These are phyloP conservation scores for Zizania latifolia DNA, from an alignment of 176 grass and related monocot species.

Conservation along the genomic window DNA sequence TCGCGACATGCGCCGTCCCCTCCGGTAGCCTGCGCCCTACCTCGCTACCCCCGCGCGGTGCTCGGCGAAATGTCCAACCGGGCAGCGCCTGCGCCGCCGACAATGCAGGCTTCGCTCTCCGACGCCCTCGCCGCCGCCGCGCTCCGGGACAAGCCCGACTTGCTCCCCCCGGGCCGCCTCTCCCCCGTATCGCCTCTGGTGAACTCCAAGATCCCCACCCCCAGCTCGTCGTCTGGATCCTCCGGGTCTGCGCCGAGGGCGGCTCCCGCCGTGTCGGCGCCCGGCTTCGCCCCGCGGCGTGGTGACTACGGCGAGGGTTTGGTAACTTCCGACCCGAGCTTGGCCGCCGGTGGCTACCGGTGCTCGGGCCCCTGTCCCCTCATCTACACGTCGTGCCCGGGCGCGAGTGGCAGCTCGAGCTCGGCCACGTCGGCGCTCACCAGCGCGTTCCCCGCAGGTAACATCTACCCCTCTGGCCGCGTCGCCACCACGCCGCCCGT, in stretches of 20 bases:
- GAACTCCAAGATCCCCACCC: background rate
- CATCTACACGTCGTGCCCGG: slow-evolving; percentile 20
- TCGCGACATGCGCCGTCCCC: background rate
- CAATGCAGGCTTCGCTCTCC: background rate
- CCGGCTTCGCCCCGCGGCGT: background rate
- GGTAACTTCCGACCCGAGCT: too few relatives aligned
- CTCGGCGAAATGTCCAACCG: slow-evolving; percentile 37
- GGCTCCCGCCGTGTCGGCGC: background rate
- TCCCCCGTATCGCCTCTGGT: background rate
- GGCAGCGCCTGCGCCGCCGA: too few relatives aligned
- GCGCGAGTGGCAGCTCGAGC: background rate
- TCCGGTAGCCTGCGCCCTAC: background rate
- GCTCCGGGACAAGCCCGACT: slow-evolving; percentile 1
- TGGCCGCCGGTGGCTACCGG: slow-evolving; percentile 12
- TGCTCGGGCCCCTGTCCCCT: slow-evolving; percentile 30
- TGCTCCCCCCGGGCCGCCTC: slow-evolving; percentile 20
- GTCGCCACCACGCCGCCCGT: slow-evolving; percentile 9
- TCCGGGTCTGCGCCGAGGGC: background rate
- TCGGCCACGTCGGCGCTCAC: slow-evolving; percentile 35
- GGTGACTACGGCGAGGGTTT: background rate
- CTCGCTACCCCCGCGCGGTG: background rate
- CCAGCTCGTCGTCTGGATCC: background rate
- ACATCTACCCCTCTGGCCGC: slow-evolving; percentile 57
- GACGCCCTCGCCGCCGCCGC: slow-evolving; percentile 25
- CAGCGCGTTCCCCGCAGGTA: slow-evolving; percentile 34